Base-by-base conservation (phyloP, 2,329 filamentous ascomycete genomes). In the Penicillium sp. region DNA sequence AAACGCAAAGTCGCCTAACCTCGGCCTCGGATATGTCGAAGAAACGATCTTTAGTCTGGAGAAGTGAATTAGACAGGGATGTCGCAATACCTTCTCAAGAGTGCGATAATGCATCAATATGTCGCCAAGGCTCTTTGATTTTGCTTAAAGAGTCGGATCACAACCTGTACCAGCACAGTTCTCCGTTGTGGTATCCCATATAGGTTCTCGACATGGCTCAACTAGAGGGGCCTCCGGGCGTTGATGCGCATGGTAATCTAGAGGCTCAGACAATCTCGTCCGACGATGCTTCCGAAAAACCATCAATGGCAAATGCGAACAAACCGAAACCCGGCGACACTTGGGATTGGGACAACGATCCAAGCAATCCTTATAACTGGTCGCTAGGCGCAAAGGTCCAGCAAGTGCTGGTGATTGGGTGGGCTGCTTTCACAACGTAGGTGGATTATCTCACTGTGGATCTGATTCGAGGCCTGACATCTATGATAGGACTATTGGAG, bases 281-380 rank as follows among this genome's bases (percentile, higher is more conserved):
- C 22, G 16, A 45, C 2, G 14, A 40, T n/a, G 12, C 29, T 1
- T 3, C 34, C 3, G 14, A 39, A 12, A 8, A 10, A 18, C 22
- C 14, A 18, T 4, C n/a, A 3, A 10, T 4, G 8, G 19, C 12
- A 4, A 10, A 14, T 8, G 9, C 6, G n/a, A 16, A 34, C 4
- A 22, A 29, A n/a, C 1, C 19, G 13, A 1, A 31, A 6, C 3
- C 2, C 10, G 14, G 2, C 16, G 8, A 39, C 27, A 7, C 4
- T 2, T 38, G 35, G 35, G 19, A 45, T 4, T 49, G 46, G 41
- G 46, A 40, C 3, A 14, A 45, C 29, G 46, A 49, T 35, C 46
- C 46, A 3, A 44, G 11, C 9, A 56, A 57, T 30, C 56, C 54
- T 13, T 59, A 59, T 31, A 59, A 59, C 33, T 59, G 56, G 56